Conservation (phyloP, 2,329 filamentous ascomycete species). For the Teratosphaeria pseudoeucalypti region DNA sequence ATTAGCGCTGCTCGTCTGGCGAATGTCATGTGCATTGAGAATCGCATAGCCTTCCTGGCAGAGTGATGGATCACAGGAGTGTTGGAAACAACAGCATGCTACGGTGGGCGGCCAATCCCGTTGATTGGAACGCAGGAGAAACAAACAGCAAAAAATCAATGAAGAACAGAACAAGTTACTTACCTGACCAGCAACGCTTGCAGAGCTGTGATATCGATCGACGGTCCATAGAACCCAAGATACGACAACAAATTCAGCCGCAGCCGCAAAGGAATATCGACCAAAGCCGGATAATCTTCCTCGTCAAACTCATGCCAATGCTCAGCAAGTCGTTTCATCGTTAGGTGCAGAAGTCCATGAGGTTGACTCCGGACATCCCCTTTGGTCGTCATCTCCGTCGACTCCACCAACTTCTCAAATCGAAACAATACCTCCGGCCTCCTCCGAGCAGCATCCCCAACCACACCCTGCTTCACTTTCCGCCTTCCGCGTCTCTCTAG, state of each 20-base stretch:
- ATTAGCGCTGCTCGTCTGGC: constrained; percentile 20
- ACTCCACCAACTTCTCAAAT: constrained; percentile 13
- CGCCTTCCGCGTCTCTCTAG: constrained; percentile 10
- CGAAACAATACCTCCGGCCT: constrained; percentile 16
- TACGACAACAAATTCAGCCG: constrained; percentile 48
- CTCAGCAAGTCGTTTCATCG: constrained; percentile 44
- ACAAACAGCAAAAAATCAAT: neutral
- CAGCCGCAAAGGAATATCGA: constrained; percentile 40
- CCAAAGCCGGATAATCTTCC: constrained; percentile 47
- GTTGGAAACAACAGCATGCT: neutral
- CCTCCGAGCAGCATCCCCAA: constrained; percentile 12
- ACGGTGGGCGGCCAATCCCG: neutral
- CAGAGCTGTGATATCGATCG: constrained; percentile 36
- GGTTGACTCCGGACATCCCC: constrained; percentile 13
- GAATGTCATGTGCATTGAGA: neutral
- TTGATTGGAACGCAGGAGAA: neutral
- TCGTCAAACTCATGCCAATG: constrained; percentile 48
- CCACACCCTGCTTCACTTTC: constrained; percentile 2
- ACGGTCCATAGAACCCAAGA: constrained; percentile 39
- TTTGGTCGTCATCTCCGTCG: constrained; percentile 13
- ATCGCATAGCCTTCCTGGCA: neutral
- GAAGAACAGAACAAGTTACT: neutral
- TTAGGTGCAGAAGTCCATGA: constrained; percentile 40
- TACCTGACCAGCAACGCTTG: constrained; percentile 32
- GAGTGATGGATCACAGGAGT: neutral